A percentile compares a stretch with the other conserved stretches of the same genome.
phyloP scores from a whole-genome alignment of 2,329 filamentous ascomycete genomes.

The Neurospora sp. region DNA sequence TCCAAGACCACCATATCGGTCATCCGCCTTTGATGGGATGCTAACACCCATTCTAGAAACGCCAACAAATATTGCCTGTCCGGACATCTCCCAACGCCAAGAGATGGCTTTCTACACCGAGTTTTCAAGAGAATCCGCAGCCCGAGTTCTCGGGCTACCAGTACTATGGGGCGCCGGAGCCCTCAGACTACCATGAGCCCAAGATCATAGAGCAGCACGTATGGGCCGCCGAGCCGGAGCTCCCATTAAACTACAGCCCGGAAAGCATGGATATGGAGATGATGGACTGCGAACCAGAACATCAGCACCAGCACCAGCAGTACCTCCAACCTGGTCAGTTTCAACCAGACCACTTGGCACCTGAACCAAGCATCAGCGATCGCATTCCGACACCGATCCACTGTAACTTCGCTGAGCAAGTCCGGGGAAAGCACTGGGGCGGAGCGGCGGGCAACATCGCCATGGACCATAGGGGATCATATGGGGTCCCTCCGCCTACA shows the following conservation, averaged over 20 bases:
- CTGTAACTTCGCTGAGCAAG: constrained; percentile 44
- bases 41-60: constrained; percentile 31
- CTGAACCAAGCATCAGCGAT: constrained; percentile 25
- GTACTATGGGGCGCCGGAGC: constrained; percentile 9
- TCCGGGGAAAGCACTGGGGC: constrained; percentile 41
- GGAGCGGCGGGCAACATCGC: constrained; percentile 22
- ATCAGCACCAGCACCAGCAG: constrained; percentile 2
- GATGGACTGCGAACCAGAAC: constrained; percentile 27
- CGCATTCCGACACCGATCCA: constrained; percentile 52
- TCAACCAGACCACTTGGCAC: constrained; percentile 22
- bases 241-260: constrained; percentile 5
- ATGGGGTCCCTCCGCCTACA: neutral
- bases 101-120: constrained; percentile 14
- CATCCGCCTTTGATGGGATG: constrained; percentile 1
- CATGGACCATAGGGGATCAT: neutral
- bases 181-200: constrained; percentile 24
- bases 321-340: constrained; percentile 22
- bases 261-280: constrained; percentile 34
- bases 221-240: constrained; percentile 18
- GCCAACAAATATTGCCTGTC: constrained; percentile 14
- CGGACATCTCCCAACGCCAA: constrained; percentile 15
- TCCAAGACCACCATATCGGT: neutral
- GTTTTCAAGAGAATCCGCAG: constrained; percentile 9
- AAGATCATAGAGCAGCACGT: constrained; percentile 7
- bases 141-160: constrained; percentile 4